Percentiles rank a stretch among this genome's conserved stretches.
Evolutionary conservation across 1,139 yeast genomes (phyloP).

Genomic region (Hansenula sp.): DNA sequence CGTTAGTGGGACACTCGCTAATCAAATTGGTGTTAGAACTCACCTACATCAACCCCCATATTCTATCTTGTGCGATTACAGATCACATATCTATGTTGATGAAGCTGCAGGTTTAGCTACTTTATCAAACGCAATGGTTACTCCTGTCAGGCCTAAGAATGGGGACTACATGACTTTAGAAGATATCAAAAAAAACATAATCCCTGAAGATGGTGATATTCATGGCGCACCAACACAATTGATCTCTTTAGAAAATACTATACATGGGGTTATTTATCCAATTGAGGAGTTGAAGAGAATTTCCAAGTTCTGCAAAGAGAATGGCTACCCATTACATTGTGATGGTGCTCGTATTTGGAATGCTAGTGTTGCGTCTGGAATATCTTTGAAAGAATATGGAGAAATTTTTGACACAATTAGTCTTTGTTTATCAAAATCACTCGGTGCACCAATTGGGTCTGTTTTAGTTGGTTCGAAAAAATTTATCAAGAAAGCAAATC

Average conservation of each 20-base stretch:
- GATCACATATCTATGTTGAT: conserved; percentile 67
- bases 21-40: conserved; percentile 70
- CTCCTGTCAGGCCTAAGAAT: conserved; percentile 63
- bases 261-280: conserved; percentile 72
- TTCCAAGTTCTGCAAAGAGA: conserved; percentile 52
- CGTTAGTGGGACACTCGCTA: conserved; percentile 76
- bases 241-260: conserved; percentile 73
- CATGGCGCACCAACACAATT: conserved; percentile 79
- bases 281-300: conserved; percentile 63
- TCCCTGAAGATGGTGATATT: conserved; percentile 61
- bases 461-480: conserved; percentile 57
- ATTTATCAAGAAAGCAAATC: conserved; percentile 60
- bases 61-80: conserved; percentile 67
- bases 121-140: conserved; percentile 77
- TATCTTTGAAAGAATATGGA: conserved; percentile 60
- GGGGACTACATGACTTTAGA: conserved; percentile 66
- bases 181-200: conserved; percentile 52
- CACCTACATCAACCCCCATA: conserved; percentile 73
- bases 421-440: conserved; percentile 71
- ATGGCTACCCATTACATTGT: conserved; percentile 57
- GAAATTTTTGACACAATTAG: conserved; percentile 71
- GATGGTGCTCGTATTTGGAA: conserved; percentile 91
- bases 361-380: conserved; percentile 66
- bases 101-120: conserved; percentile 85
- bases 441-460: conserved; percentile 86